A percentile compares a stretch with the other conserved stretches of the same genome.
Evolutionary conservation across 352 stramenopile species (phyloP).

Genomic region (Phytophthora colocasiae): DNA sequence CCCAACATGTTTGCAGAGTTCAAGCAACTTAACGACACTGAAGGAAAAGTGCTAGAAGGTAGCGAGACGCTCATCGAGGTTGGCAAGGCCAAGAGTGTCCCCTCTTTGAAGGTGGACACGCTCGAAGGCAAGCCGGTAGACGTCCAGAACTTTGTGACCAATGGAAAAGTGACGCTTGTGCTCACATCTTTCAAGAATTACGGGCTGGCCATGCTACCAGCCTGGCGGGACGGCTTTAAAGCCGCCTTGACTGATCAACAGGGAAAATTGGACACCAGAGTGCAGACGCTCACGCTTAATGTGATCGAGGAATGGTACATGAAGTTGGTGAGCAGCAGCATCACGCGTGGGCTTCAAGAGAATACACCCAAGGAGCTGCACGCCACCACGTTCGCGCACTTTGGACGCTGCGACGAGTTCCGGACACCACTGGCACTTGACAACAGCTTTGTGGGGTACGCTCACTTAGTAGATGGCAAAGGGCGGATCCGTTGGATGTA

Average conservation of each 20-base stretch:
- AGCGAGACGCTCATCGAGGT: conserved; percentile 62
- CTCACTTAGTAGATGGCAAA: conserved; percentile 80
- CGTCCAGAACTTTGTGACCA: conserved; percentile 58
- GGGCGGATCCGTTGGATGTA: conserved; percentile 90
- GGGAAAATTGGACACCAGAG: conserved; percentile 22
- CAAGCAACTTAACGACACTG: conserved; percentile 90
- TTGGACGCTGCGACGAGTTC: conserved; percentile 84
- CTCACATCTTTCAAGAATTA: conserved; percentile 91
- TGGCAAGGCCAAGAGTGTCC: conserved; percentile 59
- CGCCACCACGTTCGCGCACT: conserved; percentile 67
- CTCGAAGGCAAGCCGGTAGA: conserved; percentile 57
- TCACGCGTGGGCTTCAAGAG: conserved; percentile 63
- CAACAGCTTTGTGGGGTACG: conserved; percentile 91
- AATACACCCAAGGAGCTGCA: conserved; percentile 59
- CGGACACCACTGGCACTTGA: conserved; percentile 79
- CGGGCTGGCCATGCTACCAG: conserved; percentile 80
- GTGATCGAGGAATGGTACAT: conserved; percentile 93
- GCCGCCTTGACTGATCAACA: conserved; percentile 43
- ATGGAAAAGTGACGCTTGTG: conserved; percentile 71
- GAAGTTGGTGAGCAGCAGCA: conserved; percentile 79
- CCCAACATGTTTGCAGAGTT: conserved; percentile 91
- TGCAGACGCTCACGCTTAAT: conserved; percentile 79
- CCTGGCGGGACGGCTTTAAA: conserved; percentile 75
- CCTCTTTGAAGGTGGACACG: conserved; percentile 61
- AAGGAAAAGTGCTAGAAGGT: conserved; percentile 76